phyloP scores from a whole-genome alignment of 805 yeast genomes.

The Candida hungchunana region DNA sequence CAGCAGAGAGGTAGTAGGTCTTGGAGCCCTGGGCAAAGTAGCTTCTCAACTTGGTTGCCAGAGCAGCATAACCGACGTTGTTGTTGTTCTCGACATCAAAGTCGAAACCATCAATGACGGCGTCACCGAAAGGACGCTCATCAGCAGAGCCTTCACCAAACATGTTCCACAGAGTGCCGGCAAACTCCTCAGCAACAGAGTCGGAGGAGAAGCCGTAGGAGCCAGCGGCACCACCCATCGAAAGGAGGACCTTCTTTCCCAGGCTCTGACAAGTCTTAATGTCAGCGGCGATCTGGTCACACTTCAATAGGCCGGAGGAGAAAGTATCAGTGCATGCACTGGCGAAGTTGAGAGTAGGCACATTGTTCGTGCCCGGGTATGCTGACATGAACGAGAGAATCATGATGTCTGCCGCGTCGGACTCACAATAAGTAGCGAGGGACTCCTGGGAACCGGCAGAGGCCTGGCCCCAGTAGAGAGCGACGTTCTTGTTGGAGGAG shows the following conservation, averaged over 20 bases:
- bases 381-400: constrained; percentile 64
- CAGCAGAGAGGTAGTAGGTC: constrained; percentile 73
- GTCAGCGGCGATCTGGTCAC: constrained; percentile 60
- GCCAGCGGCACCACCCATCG: constrained; percentile 73
- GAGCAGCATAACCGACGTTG: constrained; percentile 60
- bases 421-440: constrained; percentile 55
- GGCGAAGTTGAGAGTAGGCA: constrained; percentile 52
- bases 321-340: constrained; percentile 39
- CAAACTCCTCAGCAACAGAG: constrained; percentile 65
- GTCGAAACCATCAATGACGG: constrained; percentile 89
- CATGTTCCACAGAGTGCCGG: constrained; percentile 55
- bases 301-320: constrained; percentile 39
- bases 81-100: constrained; percentile 76
- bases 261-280: constrained; percentile 70
- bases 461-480: constrained; percentile 87
- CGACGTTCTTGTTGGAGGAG: constrained; percentile 53
- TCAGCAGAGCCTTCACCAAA: constrained; percentile 56
- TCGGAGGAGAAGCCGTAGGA: constrained; percentile 85
- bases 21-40: constrained; percentile 51
- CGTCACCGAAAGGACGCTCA: constrained; percentile 62
- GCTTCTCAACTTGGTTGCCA: constrained; percentile 51
- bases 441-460: constrained; percentile 56
- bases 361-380: constrained; percentile 34
- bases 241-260: constrained; percentile 78
- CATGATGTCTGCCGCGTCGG: constrained; percentile 65